A percentile compares a stretch with the other conserved stretches of the same genome.
Conservation (phyloP, 1,284 basidiomycete genomes). For the Trametes sp. region DNA sequence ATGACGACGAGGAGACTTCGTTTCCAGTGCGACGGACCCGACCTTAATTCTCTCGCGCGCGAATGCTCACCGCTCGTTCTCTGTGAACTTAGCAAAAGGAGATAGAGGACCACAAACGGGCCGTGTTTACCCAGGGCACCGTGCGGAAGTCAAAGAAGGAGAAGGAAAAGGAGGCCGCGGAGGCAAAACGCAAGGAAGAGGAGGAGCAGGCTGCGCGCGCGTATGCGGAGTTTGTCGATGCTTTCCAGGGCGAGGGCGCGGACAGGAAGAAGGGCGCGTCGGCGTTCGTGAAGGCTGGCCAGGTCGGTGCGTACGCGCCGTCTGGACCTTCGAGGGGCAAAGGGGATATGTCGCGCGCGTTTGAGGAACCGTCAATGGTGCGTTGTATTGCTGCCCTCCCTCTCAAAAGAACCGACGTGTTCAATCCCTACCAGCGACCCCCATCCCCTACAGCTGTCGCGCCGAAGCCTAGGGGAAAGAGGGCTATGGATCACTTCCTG, state of each 20-base stretch:
- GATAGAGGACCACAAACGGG: conserved; percentile 79
- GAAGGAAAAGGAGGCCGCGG: conserved; percentile 89
- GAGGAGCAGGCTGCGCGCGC: conserved; percentile 81
- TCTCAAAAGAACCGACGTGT: background rate
- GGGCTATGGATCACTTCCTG: conserved; percentile 92
- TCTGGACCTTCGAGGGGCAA: conserved; percentile 21
- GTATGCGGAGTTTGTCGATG: conserved; percentile 88
- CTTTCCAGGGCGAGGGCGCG: conserved; percentile 79
- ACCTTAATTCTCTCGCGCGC: conserved; percentile 59
- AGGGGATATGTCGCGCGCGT: conserved; percentile 15
- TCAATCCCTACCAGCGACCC: conserved; percentile 44
- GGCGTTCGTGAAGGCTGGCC: conserved; percentile 79
- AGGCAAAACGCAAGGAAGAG: conserved; percentile 84
- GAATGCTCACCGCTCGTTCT: conserved; percentile 60
- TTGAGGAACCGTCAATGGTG: conserved; percentile 44
- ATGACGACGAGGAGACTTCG: conserved; percentile 81
- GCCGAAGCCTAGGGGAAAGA: conserved; percentile 84
- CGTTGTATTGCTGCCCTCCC: conserved; percentile 20
- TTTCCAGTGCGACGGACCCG: conserved; percentile 86
- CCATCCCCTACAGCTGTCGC: conserved; percentile 58
- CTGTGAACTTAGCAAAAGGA: conserved; percentile 69
- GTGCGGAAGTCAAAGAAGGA: conserved; percentile 81
- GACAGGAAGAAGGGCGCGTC: conserved; percentile 60
- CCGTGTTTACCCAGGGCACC: conserved; percentile 77
- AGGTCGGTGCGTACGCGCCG: conserved; percentile 60